phyloP scores from a whole-genome alignment of 108 stramenopile species.

The Skeletonema menzelii region DNA sequence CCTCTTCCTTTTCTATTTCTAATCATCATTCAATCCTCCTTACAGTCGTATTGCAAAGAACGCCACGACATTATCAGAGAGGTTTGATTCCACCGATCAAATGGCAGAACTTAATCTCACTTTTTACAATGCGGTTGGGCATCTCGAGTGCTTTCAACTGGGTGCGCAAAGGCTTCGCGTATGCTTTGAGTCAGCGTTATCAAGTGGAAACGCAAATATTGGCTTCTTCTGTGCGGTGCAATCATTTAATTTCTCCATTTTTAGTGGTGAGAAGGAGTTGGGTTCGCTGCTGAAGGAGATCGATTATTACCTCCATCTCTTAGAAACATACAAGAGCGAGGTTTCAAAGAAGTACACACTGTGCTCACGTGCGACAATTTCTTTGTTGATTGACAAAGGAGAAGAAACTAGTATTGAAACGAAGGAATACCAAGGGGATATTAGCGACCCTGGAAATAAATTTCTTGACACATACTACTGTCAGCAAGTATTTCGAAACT shows the following conservation, averaged over 20 bases:
- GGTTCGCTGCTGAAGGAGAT: not conserved
- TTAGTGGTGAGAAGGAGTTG: not conserved
- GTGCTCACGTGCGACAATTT: not conserved
- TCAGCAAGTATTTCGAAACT: not conserved
- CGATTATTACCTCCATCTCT: slow-evolving; percentile 9
- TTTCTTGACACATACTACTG: not conserved
- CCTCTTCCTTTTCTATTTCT: too few species aligned
- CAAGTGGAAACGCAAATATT: slow-evolving; percentile 6
- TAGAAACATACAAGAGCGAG: not conserved
- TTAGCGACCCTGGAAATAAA: not conserved
- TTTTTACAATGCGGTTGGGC: too few species aligned
- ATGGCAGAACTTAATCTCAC: too few species aligned
- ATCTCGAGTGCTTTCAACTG: too few species aligned
- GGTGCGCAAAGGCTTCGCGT: too few species aligned
- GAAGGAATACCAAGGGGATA: not conserved
- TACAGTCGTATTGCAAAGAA: too few species aligned
- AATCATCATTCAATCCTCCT: too few species aligned
- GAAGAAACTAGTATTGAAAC: not conserved
- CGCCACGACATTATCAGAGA: too few species aligned
- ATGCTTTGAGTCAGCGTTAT: slow-evolving; percentile 16
- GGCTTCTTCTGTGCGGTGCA: slow-evolving; percentile 6
- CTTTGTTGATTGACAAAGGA: not conserved
- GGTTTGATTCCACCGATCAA: too few species aligned
- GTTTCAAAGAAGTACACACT: not conserved
- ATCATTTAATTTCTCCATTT: not conserved